Evolutionary conservation across 495 filamentous ascomycete genomes (phyloP), one percentile per base, ranked within the genome.

Genomic region (Aspergillus biplanus): DNA sequence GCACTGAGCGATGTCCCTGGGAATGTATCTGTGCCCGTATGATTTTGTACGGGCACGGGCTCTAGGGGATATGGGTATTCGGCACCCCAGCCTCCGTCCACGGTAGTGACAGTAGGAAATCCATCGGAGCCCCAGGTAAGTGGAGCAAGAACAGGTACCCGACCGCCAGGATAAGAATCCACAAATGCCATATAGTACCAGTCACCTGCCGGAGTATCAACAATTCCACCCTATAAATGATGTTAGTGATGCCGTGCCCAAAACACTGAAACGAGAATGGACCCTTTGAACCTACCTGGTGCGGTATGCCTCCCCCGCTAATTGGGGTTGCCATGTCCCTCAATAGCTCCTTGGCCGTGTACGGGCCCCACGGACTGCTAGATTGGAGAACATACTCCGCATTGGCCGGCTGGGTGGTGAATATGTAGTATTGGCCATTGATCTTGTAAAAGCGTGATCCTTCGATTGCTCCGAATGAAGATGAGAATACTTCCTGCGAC

Each of bases 161-260:
- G 76, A 0, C 85, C 86, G 6, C 71, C 74, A 0, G 85, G 84
- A 52, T 84, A 87, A 0, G 75, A 72, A 67, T 83, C 83, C 50
- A 81, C 72, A 65, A 87, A 89, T 0, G 80, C 78, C 64, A 85
- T 80, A 56, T 84, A 89, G 65, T 82, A 87, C 84, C 85, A 89
- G 33, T 80, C 73, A 2, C 81, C 81, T 31, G 75, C 69, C 8
- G 77, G 73, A 0, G 83, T 83, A 39, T 84, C 69, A 2, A 89
- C 79, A 15, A 89, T 71, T 32, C 83, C 82, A 11, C 85, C 86
- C 67, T n/a, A n/a, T n/a, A n/a, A n/a, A n/a, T n/a, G n/a, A n/a
- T n/a, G n/a, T n/a, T n/a, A n/a, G n/a, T n/a, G n/a, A n/a, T n/a
- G n/a, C n/a, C n/a, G n/a, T n/a, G n/a, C n/a, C n/a, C n/a, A n/a